Evolutionary conservation across 2,329 filamentous ascomycete species (phyloP), one percentile per base, ranked within the genome.

Genomic region (Volutella citrinella): DNA sequence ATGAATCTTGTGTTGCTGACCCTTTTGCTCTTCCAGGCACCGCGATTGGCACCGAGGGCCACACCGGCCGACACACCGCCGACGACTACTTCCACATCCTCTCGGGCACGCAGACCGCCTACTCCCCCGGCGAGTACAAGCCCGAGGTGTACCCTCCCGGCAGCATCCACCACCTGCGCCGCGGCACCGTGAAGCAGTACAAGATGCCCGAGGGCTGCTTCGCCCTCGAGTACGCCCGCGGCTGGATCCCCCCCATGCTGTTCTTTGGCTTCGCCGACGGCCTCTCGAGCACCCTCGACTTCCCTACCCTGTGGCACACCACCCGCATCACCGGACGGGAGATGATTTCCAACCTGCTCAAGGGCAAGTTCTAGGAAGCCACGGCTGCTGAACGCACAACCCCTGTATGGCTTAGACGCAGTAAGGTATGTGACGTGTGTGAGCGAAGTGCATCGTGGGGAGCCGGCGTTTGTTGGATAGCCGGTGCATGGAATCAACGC

Each of bases 71-170:
- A 31, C 89, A 95, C 73, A 91, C 87, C 10, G 88, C 88, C 12
- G 86, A 95, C 65, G 89, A 95, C 71, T 95, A 93, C 73, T 95
- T 95, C 74, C 79, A 90, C 72, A 95, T 95, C 70, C 73, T 95
- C 19, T 70, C 71, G 20, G 89, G 89, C 51, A 79, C 81, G 51
- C 82, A 95, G 65, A 72, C 78, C 52, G 84, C 87, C 46, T 90
- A 88, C 69, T 72, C 77, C 5, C 78, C 82, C 3, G 83, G 83
- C 46, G 58, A 70, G 45, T 87, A 79, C 61, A 71, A 76, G 58
- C 68, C 81, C 20, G 83, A 87, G 63, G 65, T 85, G 43, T 91
- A 88, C 66, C 71, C 76, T 1, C 64, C 76, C 34, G 86, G 86
- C 22, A 72, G 64, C 50, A 74, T 88, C 46, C 83, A 93, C 68